These are phyloP conservation scores for Kalmusia sp. DNA, from an alignment of 2,329 filamentous ascomycete genomes.

Conservation along the genomic window DNA sequence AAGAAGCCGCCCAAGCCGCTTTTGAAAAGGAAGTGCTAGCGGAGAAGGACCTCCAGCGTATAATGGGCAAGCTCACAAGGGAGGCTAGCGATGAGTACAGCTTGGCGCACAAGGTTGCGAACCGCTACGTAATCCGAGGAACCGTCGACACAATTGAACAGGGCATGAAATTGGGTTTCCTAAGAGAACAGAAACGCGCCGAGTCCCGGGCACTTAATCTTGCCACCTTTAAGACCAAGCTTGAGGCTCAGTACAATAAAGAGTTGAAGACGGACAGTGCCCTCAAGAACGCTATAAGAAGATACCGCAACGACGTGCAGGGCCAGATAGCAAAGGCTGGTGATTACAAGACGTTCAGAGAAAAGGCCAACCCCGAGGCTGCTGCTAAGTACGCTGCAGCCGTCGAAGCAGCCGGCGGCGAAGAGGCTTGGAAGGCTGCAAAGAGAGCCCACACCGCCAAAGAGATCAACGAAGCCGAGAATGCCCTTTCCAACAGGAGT, in stretches of 20 bases:
- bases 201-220: slow-evolving; percentile 14
- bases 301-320: slow-evolving; percentile 21
- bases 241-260: slow-evolving; percentile 18
- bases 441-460: slow-evolving; percentile 19
- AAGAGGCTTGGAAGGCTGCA: slow-evolving; percentile 14
- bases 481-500: slow-evolving; percentile 21
- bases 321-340: slow-evolving; percentile 21
- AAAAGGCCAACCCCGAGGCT: background rate
- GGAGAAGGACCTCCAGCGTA: background rate
- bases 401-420: slow-evolving; percentile 20
- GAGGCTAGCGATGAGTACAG: slow-evolving; percentile 22
- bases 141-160: slow-evolving; percentile 33
- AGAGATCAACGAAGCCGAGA: slow-evolving; percentile 26
- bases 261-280: slow-evolving; percentile 18
- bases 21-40: slow-evolving; percentile 10
- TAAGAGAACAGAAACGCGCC: slow-evolving; percentile 26
- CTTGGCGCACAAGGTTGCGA: slow-evolving; percentile 19
- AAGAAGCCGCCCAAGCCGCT: slow-evolving; percentile 16
- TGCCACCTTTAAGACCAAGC: slow-evolving; percentile 15
- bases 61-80: background rate
- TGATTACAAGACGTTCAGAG: slow-evolving; percentile 22
- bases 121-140: slow-evolving; percentile 23
- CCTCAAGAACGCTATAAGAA: slow-evolving; percentile 13
- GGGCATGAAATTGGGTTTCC: slow-evolving; percentile 32
- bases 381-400: slow-evolving; percentile 1